A percentile compares a stretch with the other conserved stretches of the same genome.
These are phyloP conservation scores for Ophiosphaerella herpotricha DNA, from an alignment of 2,329 filamentous ascomycete genomes.

Conservation along the genomic window DNA sequence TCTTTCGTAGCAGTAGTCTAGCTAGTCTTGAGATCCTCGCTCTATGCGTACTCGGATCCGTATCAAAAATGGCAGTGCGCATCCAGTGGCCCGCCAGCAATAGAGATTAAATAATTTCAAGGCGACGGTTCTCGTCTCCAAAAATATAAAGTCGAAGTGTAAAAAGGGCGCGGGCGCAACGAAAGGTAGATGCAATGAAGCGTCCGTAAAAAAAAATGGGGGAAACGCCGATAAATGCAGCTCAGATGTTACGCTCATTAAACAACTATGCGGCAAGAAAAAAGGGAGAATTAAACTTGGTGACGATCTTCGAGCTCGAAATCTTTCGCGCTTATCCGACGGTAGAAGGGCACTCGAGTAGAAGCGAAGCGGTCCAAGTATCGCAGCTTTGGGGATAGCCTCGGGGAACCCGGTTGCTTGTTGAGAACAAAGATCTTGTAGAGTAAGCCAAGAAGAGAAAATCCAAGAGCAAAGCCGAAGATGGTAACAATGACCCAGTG, in stretches of 20 bases:
- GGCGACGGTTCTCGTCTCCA: no score
- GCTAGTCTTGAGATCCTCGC: no score
- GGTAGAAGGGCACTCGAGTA: conserved; percentile 41
- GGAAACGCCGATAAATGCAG: conserved; percentile 32
- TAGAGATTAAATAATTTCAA: no score
- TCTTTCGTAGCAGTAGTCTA: no score
- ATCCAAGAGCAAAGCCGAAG: conserved; percentile 58
- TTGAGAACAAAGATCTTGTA: conserved; percentile 57
- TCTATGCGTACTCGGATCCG: no score
- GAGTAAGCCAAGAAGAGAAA: conserved; percentile 54
- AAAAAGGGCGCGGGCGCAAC: conserved; percentile 7
- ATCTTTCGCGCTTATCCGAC: conserved; percentile 43
- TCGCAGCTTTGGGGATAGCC: conserved; percentile 18
- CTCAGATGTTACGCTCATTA: conserved; percentile 28
- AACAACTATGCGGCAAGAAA: conserved; percentile 8
- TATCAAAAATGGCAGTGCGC: no score
- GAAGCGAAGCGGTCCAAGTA: conserved; percentile 23
- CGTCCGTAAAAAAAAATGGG: conserved; percentile 14
- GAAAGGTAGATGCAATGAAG: not conserved
- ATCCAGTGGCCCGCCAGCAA: no score
- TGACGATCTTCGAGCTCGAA: conserved; percentile 43
- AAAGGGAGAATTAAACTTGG: conserved; percentile 31
- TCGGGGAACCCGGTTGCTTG: conserved; percentile 25
- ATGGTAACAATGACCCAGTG: conserved; percentile 62
- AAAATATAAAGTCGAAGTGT: no score